Base-by-base conservation (phyloP, 2,329 filamentous ascomycete genomes). In the Colletotrichum cordylinicola region DNA sequence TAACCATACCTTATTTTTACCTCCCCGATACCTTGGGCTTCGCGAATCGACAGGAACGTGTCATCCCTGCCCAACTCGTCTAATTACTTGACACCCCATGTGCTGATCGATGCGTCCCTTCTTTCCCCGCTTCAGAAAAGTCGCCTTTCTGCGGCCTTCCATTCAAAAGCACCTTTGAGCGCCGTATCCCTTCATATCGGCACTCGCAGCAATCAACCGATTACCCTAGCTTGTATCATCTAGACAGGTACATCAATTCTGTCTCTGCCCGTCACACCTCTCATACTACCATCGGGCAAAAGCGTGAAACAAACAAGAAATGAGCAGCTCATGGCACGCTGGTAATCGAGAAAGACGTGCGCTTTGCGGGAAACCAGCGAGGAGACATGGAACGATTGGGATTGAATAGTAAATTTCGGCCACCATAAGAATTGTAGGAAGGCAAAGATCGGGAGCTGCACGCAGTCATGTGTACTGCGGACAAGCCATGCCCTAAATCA, bases 291-390 rank as follows among this genome's bases (percentile, higher is more conserved):
- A 74, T 18, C 67, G 68, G 72, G 62, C 18, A 33, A 33, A 29
- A 43, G 21, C 48, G 39, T 67, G 72, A 75, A 62, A 72, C 69
- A 62, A 67, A 55, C 13, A 62, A 66, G 68, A 52, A 67, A 72
- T 33, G n/a, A 24, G 21, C 48, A 29, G 43, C 31, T 15, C 48
- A 24, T 21, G 10, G 37, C 29, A 48, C 29, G 52, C 58, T 18
- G 52, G 43, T 27, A 52, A 67, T 27, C n/a, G 21, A 27, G 37
- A 37, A 15, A 55, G 31, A 29, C 35, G 16, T 43, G 39, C 16
- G 16, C 31, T 7, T 27, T 48, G n/a, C 43, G 43, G n/a, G 39
- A 33, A 48, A 37, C 43, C n/a, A 24, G 35, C 8, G 12, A 13
- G 10, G 24, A 35, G n/a, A 16, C 16, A 56, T 37, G 29, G 21